phyloP scores from a whole-genome alignment of 2,329 filamentous ascomycete genomes.

The Mycogone perniciosa region DNA sequence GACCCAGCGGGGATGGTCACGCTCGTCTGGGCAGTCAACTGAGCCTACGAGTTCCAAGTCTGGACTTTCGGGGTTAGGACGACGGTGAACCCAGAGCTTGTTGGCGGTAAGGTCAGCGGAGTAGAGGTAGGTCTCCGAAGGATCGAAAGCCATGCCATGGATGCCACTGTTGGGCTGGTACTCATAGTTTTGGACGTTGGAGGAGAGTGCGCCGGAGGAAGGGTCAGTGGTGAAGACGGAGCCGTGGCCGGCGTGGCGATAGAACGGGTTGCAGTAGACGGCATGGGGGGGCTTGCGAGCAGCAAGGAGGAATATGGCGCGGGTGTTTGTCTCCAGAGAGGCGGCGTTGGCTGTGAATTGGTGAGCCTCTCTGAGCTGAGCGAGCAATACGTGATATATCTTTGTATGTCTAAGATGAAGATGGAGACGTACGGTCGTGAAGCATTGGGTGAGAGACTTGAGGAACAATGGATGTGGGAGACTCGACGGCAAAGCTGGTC shows the following conservation, averaged over 20 bases:
- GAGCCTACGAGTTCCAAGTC: conserved; percentile 63
- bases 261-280: conserved; percentile 88
- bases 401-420: neutral
- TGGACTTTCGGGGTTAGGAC: conserved; percentile 39
- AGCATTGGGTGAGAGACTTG: conserved; percentile 68
- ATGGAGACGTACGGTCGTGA: conserved; percentile 58
- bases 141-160: conserved; percentile 77
- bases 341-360: conserved; percentile 54
- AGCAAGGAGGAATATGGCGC: conserved; percentile 82
- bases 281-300: conserved; percentile 70
- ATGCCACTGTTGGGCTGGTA: conserved; percentile 66
- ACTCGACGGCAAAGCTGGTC: conserved; percentile 73
- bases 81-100: conserved; percentile 79
- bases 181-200: conserved; percentile 66
- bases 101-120: conserved; percentile 72
- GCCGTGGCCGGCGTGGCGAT: conserved; percentile 74
- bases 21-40: conserved; percentile 61
- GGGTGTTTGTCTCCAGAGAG: conserved; percentile 67
- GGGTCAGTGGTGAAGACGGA: conserved; percentile 63
- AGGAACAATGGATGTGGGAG: conserved; percentile 69
- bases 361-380: neutral
- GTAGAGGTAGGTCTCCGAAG: conserved; percentile 67
- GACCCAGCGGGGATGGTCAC: conserved; percentile 83
- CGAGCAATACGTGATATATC: conserved; percentile 5
- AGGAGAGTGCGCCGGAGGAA: conserved; percentile 48